Percentiles rank a stretch among this genome's conserved stretches.
phyloP scores from a whole-genome alignment of 208 protist genomes.

The Vickermania spadyakhi region DNA sequence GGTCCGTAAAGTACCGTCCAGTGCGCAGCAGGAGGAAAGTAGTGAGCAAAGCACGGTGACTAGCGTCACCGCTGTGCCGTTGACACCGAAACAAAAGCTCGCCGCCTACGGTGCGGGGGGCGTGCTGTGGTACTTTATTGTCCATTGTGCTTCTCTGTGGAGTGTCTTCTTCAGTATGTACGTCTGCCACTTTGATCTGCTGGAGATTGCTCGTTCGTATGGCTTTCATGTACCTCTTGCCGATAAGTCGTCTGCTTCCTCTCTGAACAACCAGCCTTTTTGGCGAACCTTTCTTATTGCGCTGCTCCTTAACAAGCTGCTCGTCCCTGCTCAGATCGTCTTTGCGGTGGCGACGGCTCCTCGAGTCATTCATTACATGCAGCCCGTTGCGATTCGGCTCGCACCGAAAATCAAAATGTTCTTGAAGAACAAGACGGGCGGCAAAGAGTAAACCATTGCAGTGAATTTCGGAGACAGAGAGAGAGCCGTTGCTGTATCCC shows the following conservation, averaged over 20 bases:
- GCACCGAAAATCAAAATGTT: slow-evolving; percentile 17
- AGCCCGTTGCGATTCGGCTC: slow-evolving; percentile 39
- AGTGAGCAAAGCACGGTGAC: neutral
- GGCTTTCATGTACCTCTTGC: slow-evolving; percentile 45
- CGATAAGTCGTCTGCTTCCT: slow-evolving; percentile 11
- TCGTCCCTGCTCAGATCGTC: slow-evolving; percentile 58
- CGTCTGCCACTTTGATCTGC: slow-evolving; percentile 58
- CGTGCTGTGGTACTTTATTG: slow-evolving; percentile 68
- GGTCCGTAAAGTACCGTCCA: slow-evolving; percentile 7
- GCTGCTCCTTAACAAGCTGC: slow-evolving; percentile 76
- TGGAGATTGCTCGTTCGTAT: slow-evolving; percentile 44
- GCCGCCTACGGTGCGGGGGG: slow-evolving; percentile 71
- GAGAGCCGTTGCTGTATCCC: too few species aligned
- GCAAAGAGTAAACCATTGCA: neutral
- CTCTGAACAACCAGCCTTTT: slow-evolving; percentile 29
- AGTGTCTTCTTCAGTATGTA: slow-evolving; percentile 65
- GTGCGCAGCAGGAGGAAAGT: neutral
- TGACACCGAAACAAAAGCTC: slow-evolving; percentile 50
- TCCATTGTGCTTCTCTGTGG: slow-evolving; percentile 46
- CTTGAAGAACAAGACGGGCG: slow-evolving; percentile 9
- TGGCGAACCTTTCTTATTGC: slow-evolving; percentile 52
- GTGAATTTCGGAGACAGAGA: too few species aligned
- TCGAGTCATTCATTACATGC: slow-evolving; percentile 41
- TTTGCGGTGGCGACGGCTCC: slow-evolving; percentile 57
- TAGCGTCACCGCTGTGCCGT: neutral